phyloP scores from a whole-genome alignment of 2,329 filamentous ascomycete genomes.

The Fusarium hainanense region DNA sequence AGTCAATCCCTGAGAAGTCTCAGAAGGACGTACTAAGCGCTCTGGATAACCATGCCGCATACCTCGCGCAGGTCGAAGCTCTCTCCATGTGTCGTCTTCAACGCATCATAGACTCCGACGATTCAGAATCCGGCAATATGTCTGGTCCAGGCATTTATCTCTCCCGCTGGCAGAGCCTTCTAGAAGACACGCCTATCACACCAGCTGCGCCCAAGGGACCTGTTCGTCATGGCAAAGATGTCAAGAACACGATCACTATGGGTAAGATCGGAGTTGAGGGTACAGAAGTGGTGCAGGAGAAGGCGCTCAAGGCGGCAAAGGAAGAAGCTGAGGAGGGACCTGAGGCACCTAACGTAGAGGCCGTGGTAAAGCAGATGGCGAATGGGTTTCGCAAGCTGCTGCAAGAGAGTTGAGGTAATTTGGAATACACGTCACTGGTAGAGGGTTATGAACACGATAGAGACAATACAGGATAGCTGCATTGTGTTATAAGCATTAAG shows the following conservation, averaged over 20 bases:
- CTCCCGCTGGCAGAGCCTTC: conserved; percentile 75
- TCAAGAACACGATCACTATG: conserved; percentile 56
- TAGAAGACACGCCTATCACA: conserved; percentile 77
- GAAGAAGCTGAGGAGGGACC: conserved; percentile 51
- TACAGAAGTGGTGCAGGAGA: conserved; percentile 41
- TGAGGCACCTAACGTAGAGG: conserved; percentile 55
- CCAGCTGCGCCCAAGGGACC: conserved; percentile 65
- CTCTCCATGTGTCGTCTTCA: conserved; percentile 68
- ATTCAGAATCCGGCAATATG: conserved; percentile 49
- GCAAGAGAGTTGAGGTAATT: conserved; percentile 31
- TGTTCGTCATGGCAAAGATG: conserved; percentile 65
- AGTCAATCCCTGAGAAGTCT: conserved; percentile 58
- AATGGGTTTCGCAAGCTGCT: conserved; percentile 53
- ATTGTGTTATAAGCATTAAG: neutral
- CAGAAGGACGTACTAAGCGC: conserved; percentile 59
- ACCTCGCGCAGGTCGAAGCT: conserved; percentile 66
- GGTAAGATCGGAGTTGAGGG: conserved; percentile 57
- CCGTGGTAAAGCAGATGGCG: conserved; percentile 56
- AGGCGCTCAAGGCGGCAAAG: conserved; percentile 30
- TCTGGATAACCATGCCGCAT: conserved; percentile 69
- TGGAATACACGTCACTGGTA: neutral
- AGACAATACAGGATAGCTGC: neutral
- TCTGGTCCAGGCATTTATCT: conserved; percentile 79
- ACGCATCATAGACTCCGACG: conserved; percentile 61
- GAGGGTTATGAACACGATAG: conserved; percentile 1